phyloP scores from a whole-genome alignment of 768 basidiomycete genomes.

The Exidia glandulosa region DNA sequence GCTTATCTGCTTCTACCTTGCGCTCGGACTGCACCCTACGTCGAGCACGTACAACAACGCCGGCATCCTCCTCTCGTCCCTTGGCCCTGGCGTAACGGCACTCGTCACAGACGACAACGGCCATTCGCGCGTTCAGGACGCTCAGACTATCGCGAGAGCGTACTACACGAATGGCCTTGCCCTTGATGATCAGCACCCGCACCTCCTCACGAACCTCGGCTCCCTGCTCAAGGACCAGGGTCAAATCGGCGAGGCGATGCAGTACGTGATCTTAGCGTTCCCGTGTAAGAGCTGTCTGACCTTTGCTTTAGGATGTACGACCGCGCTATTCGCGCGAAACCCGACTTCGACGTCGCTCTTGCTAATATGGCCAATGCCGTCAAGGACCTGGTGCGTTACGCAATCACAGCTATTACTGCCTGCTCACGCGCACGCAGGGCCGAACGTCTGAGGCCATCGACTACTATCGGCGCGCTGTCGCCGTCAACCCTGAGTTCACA shows the following conservation, averaged over 20 bases:
- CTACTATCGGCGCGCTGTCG: constrained; percentile 35
- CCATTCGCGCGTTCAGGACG: constrained; percentile 13
- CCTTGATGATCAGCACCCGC: constrained; percentile 35
- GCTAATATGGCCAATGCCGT: constrained; percentile 42
- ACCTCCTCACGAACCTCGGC: constrained; percentile 39
- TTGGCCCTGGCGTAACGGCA: constrained; percentile 14
- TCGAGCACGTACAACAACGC: constrained; percentile 40
- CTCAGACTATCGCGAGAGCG: constrained; percentile 27
- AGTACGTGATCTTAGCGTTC: constrained; percentile 17
- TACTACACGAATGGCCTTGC: constrained; percentile 36
- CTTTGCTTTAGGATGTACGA: constrained; percentile 24
- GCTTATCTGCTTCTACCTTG: constrained; percentile 37
- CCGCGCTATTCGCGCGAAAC: constrained; percentile 28
- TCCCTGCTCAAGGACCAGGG: constrained; percentile 41
- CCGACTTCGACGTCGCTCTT: constrained; percentile 39
- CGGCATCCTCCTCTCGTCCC: constrained; percentile 34
- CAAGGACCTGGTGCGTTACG: constrained; percentile 31
- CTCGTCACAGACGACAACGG: constrained; percentile 7
- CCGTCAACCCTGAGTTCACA: constrained; percentile 30
- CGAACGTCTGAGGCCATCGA: constrained; percentile 32
- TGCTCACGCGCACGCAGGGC: constrained; percentile 17
- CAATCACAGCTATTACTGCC: not conserved
- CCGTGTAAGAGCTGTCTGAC: not conserved
- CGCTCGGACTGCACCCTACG: constrained; percentile 32
- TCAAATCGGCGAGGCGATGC: constrained; percentile 28